Conservation (phyloP, 2,329 filamentous ascomycete species). For the Phyllosticta citrichinensis region DNA sequence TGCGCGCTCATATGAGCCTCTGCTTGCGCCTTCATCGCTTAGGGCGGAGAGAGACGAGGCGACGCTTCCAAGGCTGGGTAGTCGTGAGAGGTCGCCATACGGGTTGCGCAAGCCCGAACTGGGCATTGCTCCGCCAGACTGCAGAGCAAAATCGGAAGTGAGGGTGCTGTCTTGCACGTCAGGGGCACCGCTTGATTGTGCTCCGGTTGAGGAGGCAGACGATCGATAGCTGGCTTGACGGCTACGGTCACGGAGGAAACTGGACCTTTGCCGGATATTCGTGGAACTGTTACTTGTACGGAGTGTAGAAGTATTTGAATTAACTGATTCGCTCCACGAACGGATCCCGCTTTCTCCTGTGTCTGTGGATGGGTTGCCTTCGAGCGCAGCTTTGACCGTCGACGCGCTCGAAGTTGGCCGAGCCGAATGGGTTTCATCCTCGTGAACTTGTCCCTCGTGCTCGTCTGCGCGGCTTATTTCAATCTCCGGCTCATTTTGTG, state of each 20-base stretch:
- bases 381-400: constrained; percentile 21
- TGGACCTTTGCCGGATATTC: constrained; percentile 31
- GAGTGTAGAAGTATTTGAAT: constrained; percentile 2
- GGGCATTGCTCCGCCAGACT: constrained; percentile 67
- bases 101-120: constrained; percentile 35
- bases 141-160: constrained; percentile 69
- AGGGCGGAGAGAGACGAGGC: constrained; percentile 58
- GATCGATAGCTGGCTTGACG: constrained; percentile 42
- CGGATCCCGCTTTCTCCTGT: neutral
- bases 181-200: constrained; percentile 43
- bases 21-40: constrained; percentile 30
- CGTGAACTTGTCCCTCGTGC: constrained; percentile 4
- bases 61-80: constrained; percentile 84
- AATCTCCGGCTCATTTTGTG: constrained; percentile 4
- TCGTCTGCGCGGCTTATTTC: constrained; percentile 6
- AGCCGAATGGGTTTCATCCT: constrained; percentile 4
- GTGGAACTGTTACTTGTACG: constrained; percentile 21
- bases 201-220: constrained; percentile 47
- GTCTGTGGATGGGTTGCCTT: neutral
- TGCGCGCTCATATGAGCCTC: constrained; percentile 31
- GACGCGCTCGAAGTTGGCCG: constrained; percentile 28
- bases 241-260: constrained; percentile 45
- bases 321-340: neutral
- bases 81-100: constrained; percentile 52
- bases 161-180: constrained; percentile 62